Percentiles rank a stretch among this genome's conserved stretches.
phyloP scores from a whole-genome alignment of 352 stramenopile species.

The Globisporangium carolinianum region DNA sequence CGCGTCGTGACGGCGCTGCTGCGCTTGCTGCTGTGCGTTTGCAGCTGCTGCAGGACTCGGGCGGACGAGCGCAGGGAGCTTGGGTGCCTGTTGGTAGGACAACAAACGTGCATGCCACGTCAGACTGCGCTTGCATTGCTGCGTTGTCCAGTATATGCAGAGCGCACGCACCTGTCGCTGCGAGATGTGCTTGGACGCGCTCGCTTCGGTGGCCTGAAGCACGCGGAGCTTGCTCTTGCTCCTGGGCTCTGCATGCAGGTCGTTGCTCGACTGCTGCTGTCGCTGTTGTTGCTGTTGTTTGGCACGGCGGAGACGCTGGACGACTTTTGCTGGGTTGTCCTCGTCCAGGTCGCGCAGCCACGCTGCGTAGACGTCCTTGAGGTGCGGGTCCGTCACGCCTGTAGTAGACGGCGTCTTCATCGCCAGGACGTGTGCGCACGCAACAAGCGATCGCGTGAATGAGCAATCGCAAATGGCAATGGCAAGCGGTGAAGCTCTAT shows the following conservation, averaged over 20 bases:
- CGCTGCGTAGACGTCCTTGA: slow-evolving; percentile 30
- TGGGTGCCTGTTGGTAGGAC: neutral
- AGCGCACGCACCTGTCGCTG: slow-evolving; percentile 14
- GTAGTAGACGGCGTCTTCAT: neutral
- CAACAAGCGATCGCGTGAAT: too few relatives aligned
- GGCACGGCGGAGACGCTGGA: slow-evolving; percentile 16
- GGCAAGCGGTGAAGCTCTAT: neutral
- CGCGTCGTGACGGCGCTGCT: slow-evolving; percentile 24
- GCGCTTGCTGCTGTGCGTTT: slow-evolving; percentile 4
- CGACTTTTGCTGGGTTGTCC: slow-evolving; percentile 22
- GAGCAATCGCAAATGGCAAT: too few relatives aligned
- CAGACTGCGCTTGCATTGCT: neutral
- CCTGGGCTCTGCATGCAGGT: neutral
- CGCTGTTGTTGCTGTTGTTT: neutral
- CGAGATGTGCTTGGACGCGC: slow-evolving; percentile 31
- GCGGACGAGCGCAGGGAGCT: slow-evolving; percentile 3
- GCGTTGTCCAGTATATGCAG: neutral
- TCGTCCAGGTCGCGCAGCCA: slow-evolving; percentile 40
- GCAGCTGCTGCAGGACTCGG: neutral
- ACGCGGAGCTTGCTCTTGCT: slow-evolving; percentile 26
- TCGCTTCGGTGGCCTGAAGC: slow-evolving; percentile 44
- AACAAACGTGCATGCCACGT: neutral
- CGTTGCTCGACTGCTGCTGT: neutral
- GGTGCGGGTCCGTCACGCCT: slow-evolving; percentile 12
- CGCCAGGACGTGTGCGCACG: too few relatives aligned